Conservation (phyloP, 2,329 filamentous ascomycete genomes). For the Tetracladium maxilliforme region DNA sequence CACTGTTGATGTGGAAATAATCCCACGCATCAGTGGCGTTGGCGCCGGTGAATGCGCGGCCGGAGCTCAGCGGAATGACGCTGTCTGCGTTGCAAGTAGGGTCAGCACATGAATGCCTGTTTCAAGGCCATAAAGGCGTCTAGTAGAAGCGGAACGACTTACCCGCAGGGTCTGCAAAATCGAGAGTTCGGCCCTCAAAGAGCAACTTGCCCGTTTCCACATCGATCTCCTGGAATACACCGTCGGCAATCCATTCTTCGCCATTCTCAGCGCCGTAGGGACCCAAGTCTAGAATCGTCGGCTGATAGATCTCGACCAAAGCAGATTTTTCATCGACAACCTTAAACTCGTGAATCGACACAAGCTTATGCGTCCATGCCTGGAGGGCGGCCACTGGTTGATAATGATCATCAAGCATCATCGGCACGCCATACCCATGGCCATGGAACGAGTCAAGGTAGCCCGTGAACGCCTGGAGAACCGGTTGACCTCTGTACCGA, state of each 20-base stretch:
- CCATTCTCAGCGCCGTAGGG: too few relatives aligned
- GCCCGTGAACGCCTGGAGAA: constrained; percentile 38
- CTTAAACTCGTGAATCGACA: constrained; percentile 13
- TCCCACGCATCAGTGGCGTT: constrained; percentile 24
- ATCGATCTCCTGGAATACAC: constrained; percentile 19
- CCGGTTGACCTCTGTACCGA: constrained; percentile 31
- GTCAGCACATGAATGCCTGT: constrained; percentile 30
- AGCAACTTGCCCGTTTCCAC: constrained; percentile 21
- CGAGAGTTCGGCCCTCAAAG: not conserved
- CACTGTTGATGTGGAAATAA: constrained; percentile 17
- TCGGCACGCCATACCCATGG: constrained; percentile 10
- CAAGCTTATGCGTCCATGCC: constrained; percentile 8
- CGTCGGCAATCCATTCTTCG: constrained; percentile 19
- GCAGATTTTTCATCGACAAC: constrained; percentile 12
- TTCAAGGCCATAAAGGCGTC: constrained; percentile 1
- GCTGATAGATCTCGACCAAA: constrained; percentile 12
- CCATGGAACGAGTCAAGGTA: constrained; percentile 29
- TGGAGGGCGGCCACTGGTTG: constrained; percentile 12
- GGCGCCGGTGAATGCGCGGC: constrained; percentile 21
- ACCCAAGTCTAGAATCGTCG: too few relatives aligned
- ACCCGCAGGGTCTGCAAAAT: constrained; percentile 24
- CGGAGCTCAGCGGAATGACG: constrained; percentile 28
- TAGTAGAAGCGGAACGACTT: constrained; percentile 10
- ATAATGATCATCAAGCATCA: constrained; percentile 12
- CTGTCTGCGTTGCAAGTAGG: too few relatives aligned